Conservation (phyloP, 345 rosid genomes). For the Raphanus sativus region DNA sequence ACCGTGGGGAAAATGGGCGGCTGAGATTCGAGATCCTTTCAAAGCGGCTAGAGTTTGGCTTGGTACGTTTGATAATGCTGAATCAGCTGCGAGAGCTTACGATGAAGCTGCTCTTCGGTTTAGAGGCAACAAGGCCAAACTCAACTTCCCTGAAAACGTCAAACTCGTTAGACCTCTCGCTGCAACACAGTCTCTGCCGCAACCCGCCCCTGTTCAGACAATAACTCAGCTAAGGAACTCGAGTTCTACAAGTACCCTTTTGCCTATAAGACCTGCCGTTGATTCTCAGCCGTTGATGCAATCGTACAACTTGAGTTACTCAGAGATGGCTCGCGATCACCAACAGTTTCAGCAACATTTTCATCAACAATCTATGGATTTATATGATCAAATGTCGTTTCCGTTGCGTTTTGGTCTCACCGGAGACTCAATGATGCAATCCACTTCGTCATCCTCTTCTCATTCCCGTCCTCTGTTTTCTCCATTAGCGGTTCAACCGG, state of each 20-base stretch:
- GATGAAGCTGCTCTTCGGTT: conserved; percentile 82
- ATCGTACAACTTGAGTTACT: conserved; percentile 26
- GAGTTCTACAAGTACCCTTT: conserved; percentile 38
- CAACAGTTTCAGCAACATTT: too few relatives aligned
- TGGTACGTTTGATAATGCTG: conserved; percentile 88
- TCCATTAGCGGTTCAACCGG: conserved; percentile 14
- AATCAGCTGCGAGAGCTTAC: conserved; percentile 88
- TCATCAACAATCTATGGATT: conserved; percentile 30
- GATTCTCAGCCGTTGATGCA: conserved; percentile 34
- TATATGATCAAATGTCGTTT: conserved; percentile 46
- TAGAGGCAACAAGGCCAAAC: conserved; percentile 92
- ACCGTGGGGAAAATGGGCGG: conserved; percentile 99
- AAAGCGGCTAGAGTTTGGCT: conserved; percentile 92
- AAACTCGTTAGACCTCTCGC: conserved; percentile 45
- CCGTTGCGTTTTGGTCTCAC: conserved; percentile 39
- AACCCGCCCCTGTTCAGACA: conserved; percentile 13
- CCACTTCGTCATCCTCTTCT: conserved; percentile 29
- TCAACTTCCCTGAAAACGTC: conserved; percentile 94
- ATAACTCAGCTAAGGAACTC: conserved; percentile 40
- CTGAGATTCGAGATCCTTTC: conserved; percentile 87
- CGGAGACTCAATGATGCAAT: conserved; percentile 30
- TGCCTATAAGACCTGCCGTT: conserved; percentile 33
- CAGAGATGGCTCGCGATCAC: conserved; percentile 24
- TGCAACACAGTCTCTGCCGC: conserved; percentile 14
- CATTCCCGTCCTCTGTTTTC: conserved; percentile 29